A percentile compares a stretch with the other conserved stretches of the same genome.
Evolutionary conservation across 768 basidiomycete genomes (phyloP).

Genomic region (Candolleomyces efflorescens): DNA sequence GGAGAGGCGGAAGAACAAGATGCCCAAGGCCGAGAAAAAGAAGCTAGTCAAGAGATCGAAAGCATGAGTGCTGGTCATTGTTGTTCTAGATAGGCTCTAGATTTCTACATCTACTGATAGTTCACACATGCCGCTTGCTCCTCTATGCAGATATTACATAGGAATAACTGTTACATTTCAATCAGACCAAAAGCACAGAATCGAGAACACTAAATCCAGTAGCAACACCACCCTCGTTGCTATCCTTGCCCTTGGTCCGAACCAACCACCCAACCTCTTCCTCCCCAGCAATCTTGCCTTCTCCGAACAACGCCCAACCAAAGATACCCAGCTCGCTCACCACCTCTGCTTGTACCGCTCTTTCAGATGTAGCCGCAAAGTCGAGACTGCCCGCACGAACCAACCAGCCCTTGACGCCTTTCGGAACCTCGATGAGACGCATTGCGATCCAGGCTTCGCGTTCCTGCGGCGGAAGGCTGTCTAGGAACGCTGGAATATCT

Average conservation of each 20-base stretch:
- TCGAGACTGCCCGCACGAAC: constrained; percentile 60
- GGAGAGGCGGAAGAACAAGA: constrained; percentile 88
- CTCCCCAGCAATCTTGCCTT: constrained; percentile 24
- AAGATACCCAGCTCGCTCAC: constrained; percentile 92
- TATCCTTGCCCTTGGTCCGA: constrained; percentile 85
- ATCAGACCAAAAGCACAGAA: constrained; percentile 53
- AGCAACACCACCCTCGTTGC: constrained; percentile 89
- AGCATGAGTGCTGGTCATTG: constrained; percentile 2
- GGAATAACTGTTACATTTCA: too few relatives aligned
- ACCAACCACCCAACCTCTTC: constrained; percentile 79
- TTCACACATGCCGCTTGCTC: too few relatives aligned
- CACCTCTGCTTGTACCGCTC: constrained; percentile 57
- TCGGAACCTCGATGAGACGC: constrained; percentile 83
- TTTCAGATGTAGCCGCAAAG: constrained; percentile 14
- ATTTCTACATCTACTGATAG: too few relatives aligned
- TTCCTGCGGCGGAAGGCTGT: constrained; percentile 52
- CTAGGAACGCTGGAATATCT: constrained; percentile 76
- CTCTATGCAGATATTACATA: too few relatives aligned
- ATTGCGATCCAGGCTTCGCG: constrained; percentile 93
- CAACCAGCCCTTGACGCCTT: constrained; percentile 64
- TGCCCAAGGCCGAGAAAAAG: constrained; percentile 96
- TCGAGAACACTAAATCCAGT: constrained; percentile 79
- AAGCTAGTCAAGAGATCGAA: constrained; percentile 63
- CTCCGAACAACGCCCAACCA: constrained; percentile 79
- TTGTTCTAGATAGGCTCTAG: too few relatives aligned